Conservation (phyloP, 805 yeast genomes). For the Saccharomycopsis sp. region DNA sequence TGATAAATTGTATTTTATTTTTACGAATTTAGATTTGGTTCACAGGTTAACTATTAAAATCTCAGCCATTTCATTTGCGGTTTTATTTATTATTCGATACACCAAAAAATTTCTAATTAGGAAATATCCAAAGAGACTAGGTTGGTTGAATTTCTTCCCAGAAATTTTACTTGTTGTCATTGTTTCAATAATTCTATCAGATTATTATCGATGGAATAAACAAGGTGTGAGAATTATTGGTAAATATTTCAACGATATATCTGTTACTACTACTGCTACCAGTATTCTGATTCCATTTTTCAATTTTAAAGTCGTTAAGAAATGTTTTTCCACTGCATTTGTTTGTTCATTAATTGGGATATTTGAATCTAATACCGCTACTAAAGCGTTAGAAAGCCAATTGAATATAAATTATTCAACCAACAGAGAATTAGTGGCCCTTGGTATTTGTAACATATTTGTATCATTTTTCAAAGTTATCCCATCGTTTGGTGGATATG, state of each 20-base stretch:
- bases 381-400: slow-evolving; percentile 71
- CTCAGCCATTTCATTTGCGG: slow-evolving; percentile 44
- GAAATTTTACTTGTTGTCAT: slow-evolving; percentile 78
- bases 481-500: slow-evolving; percentile 95
- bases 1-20: slow-evolving; percentile 55
- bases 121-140: slow-evolving; percentile 23
- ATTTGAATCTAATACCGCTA: slow-evolving; percentile 89
- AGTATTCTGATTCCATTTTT: neutral
- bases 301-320: slow-evolving; percentile 29
- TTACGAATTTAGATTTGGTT: slow-evolving; percentile 34
- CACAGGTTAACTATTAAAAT: slow-evolving; percentile 58
- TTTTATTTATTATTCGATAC: slow-evolving; percentile 36
- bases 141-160: slow-evolving; percentile 59
- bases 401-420: slow-evolving; percentile 71
- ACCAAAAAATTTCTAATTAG: slow-evolving; percentile 27
- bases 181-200: slow-evolving; percentile 48
- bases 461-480: slow-evolving; percentile 54
- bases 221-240: slow-evolving; percentile 35
- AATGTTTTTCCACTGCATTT: slow-evolving; percentile 24
- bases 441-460: slow-evolving; percentile 67
- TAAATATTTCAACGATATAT: slow-evolving; percentile 25
- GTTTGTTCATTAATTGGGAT: slow-evolving; percentile 80
- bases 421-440: slow-evolving; percentile 84
- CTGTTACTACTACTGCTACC: slow-evolving; percentile 10
- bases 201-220: slow-evolving; percentile 31